These are phyloP conservation scores for Daldinia bambusicola DNA, from an alignment of 495 filamentous ascomycete species.

Conservation along the genomic window DNA sequence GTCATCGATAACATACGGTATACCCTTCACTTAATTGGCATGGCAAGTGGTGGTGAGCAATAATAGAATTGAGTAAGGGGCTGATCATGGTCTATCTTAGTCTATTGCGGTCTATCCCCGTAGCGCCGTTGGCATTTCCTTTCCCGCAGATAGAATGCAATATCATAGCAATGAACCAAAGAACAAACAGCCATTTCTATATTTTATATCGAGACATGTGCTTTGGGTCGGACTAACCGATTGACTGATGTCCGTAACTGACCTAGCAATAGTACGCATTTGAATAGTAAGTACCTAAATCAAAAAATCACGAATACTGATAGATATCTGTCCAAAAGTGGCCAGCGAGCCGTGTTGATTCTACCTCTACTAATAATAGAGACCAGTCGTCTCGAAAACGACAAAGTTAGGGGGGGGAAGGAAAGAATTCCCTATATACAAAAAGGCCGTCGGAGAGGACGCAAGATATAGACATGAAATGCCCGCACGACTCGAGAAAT, in stretches of 20 bases:
- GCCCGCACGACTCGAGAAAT: constrained; percentile 16
- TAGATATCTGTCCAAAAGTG: constrained; percentile 15
- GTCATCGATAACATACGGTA: constrained; percentile 22
- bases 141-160: constrained; percentile 30
- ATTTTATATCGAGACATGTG: background rate
- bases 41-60: constrained; percentile 1
- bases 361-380: constrained; percentile 32
- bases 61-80: constrained; percentile 19
- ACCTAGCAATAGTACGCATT: background rate
- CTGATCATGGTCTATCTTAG: constrained; percentile 12
- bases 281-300: background rate
- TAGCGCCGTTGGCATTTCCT: constrained; percentile 23
- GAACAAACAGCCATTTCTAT: background rate
- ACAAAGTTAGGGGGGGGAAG: background rate
- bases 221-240: background rate
- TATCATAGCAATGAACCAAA: constrained; percentile 22
- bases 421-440: constrained; percentile 32
- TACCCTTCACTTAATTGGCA: constrained; percentile 2
- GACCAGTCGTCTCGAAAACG: constrained; percentile 10
- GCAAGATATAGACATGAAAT: constrained; percentile 21
- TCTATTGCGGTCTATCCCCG: constrained; percentile 4
- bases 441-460: constrained; percentile 12
- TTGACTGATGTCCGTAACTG: background rate
- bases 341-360: constrained; percentile 37
- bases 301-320: background rate